Evolutionary conservation across 2,329 filamentous ascomycete genomes (phyloP), one percentile per base, ranked within the genome.

Genomic region (Botrytis sinoallii): DNA sequence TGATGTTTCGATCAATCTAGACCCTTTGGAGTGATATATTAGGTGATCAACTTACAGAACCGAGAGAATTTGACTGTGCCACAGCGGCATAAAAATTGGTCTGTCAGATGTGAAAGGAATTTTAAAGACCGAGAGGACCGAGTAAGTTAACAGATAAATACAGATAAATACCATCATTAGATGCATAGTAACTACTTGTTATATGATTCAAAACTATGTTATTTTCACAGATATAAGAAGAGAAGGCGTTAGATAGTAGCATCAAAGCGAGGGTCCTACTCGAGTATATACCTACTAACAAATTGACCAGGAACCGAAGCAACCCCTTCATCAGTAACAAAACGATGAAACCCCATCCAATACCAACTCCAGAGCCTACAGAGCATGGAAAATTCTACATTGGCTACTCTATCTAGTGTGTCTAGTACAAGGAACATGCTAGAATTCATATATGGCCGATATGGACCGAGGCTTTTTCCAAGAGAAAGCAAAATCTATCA

Each of bases 1-100:
- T 63, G 9, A 64, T 64, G 18, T 64, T 64, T 44, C 61, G 61
- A 64, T 44, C 61, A 42, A 64, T 64, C 61, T 64, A 64, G 61
- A 64, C 61, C n/a, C n/a, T 42, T 44, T 42, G 16, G 5, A 42
- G 61, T 32, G 25, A n/a, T 64, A 3, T 18, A 25, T 35, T 32
- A 22, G 29, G 18, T 59, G 32, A 63, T 29, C 52, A 57, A 57
- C 52, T 57, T 18, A 29, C 52, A 57, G 52, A 57, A 57, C 52
- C 52, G 52, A 57, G 52, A 29, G 52, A 32, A 57, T 29, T 60
- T 22, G 9, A 40, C 22, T 40, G 35, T 61, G 59, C 59, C 59
- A 61, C 59, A 40, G 8, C 32, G 32, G 32, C 32, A 60, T 60
- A 60, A 60, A 60, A 38, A 25, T 60, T 38, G 32, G 32, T 38